Percentiles rank a stretch among this genome's conserved stretches.
phyloP scores from a whole-genome alignment of 495 filamentous ascomycete species.

The Trichoderma parareesei region DNA sequence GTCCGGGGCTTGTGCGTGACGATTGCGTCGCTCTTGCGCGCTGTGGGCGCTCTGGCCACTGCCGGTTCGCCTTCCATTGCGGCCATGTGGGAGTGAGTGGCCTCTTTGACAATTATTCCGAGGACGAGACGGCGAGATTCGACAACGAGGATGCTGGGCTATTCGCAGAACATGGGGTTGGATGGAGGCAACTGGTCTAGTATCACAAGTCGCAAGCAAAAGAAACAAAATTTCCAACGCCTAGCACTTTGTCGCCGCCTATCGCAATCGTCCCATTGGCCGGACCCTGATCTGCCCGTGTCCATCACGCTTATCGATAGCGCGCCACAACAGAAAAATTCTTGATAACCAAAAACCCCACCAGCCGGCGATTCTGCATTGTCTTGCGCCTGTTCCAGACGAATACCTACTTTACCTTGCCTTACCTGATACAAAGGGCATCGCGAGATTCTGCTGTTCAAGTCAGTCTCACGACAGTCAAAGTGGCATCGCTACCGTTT shows the following conservation, averaged over 20 bases:
- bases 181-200: no score
- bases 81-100: not conserved
- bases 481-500: constrained; percentile 67
- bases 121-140: not conserved
- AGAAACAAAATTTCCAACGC: constrained; percentile 10
- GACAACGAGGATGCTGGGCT: not conserved
- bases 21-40: constrained; percentile 21
- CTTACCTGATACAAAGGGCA: not conserved
- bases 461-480: constrained; percentile 17
- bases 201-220: not conserved
- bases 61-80: not conserved
- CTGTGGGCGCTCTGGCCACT: not conserved
- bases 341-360: constrained; percentile 16
- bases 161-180: not conserved
- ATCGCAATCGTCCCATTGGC: constrained; percentile 2
- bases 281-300: not conserved
- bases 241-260: not conserved
- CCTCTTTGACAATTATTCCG: not conserved
- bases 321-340: constrained; percentile 17
- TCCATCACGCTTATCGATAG: constrained; percentile 14
- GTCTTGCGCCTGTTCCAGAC: not conserved
- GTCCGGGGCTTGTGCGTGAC: constrained; percentile 35
- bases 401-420: not conserved
- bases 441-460: not conserved
- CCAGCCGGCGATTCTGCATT: constrained; percentile 6